A percentile compares a stretch with the other conserved stretches of the same genome.
Evolutionary conservation across 225 moss, liverwort and hornwort species (phyloP).

Genomic region (Lunularia cruciata): DNA sequence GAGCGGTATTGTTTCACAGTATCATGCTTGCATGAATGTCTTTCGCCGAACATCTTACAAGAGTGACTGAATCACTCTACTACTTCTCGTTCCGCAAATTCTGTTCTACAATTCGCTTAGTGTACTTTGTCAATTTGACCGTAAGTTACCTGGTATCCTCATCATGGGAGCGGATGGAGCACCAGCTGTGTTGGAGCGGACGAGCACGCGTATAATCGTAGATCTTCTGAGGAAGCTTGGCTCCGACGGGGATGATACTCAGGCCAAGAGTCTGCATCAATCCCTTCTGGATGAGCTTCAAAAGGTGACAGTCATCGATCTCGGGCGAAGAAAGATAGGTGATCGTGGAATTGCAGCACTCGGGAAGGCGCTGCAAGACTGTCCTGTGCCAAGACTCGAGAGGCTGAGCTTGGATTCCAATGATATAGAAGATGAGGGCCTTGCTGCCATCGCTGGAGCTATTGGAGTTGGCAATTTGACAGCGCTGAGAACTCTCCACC

Average conservation of each 20-base stretch:
- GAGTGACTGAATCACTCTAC: conserved; percentile 11
- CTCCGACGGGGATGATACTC: conserved; percentile 12
- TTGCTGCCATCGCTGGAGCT: conserved; percentile 32
- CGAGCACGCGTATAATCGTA: conserved; percentile 42
- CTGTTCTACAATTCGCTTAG: neutral
- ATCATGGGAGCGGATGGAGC: conserved; percentile 13
- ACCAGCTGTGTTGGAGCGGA: conserved; percentile 30
- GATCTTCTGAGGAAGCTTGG: conserved; percentile 45
- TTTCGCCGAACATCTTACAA: neutral
- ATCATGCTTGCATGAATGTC: neutral
- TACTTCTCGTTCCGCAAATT: neutral
- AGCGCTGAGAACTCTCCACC: conserved; percentile 35
- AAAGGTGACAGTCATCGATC: conserved; percentile 36
- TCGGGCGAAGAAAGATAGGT: conserved; percentile 36
- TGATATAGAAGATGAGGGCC: conserved; percentile 36
- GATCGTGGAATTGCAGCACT: conserved; percentile 42
- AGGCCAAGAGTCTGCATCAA: conserved; percentile 32
- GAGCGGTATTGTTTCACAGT: neutral
- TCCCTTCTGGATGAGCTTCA: conserved; percentile 38
- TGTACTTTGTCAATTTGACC: too few relatives aligned
- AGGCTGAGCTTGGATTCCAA: conserved; percentile 41
- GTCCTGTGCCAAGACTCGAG: conserved; percentile 42
- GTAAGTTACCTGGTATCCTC: neutral
- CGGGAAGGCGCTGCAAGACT: conserved; percentile 44
- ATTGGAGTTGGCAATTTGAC: conserved; percentile 44